These are phyloP conservation scores for Salix caprea DNA, from an alignment of 345 rosid species.

Conservation along the genomic window DNA sequence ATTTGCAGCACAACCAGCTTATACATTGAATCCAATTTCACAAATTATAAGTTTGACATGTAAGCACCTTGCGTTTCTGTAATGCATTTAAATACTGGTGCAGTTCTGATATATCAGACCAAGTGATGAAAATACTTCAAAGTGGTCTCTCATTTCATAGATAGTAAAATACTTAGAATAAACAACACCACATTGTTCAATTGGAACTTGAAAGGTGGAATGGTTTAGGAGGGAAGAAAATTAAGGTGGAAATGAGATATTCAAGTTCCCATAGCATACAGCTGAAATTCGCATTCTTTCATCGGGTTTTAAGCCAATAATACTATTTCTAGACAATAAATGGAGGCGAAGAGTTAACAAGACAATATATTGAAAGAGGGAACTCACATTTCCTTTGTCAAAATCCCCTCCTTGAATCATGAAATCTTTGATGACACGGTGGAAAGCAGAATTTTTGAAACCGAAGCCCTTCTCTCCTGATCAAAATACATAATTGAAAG, in stretches of 20 bases:
- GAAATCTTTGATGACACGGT: slow-evolving; percentile 93
- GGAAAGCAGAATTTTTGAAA: slow-evolving; percentile 69
- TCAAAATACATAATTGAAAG: slow-evolving; percentile 9
- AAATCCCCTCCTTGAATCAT: slow-evolving; percentile 99
- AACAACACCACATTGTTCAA: neutral
- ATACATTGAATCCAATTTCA: no score
- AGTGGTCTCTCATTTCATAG: neutral
- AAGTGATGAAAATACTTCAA: neutral
- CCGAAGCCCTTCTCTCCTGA: slow-evolving; percentile 98
- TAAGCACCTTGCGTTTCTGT: neutral
- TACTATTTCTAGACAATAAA: neutral
- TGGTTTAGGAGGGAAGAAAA: neutral
- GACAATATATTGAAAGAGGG: neutral
- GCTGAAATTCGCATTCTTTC: neutral
- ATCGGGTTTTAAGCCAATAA: neutral
- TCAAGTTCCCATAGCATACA: neutral
- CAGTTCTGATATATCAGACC: neutral
- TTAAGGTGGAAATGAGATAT: neutral
- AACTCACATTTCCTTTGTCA: slow-evolving; percentile 90
- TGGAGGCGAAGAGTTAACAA: no score
- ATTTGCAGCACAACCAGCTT: no score
- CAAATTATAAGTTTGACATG: no score
- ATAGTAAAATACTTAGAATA: neutral
- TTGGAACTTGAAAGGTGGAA: neutral
- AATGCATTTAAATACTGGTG: neutral